phyloP scores from a whole-genome alignment of 345 rosid species.

The Bretschneidera sinensis region DNA sequence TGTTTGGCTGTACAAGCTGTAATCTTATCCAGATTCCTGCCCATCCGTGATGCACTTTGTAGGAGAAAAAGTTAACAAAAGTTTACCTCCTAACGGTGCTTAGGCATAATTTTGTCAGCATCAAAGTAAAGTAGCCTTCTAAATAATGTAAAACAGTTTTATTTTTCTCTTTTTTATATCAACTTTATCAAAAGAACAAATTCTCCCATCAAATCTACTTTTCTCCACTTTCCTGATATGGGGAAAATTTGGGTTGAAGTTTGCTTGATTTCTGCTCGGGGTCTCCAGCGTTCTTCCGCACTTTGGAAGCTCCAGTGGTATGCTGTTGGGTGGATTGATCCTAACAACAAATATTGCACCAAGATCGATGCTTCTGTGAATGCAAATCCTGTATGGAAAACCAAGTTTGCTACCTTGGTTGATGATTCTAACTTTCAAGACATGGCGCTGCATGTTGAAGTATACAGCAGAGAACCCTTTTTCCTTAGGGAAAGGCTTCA shows the following conservation, averaged over 20 bases:
- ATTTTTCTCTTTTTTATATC: slow-evolving; percentile 1
- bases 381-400: slow-evolving; percentile 72
- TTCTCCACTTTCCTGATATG: slow-evolving; percentile 32
- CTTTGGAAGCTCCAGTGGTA: slow-evolving; percentile 92
- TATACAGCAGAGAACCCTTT: slow-evolving; percentile 77
- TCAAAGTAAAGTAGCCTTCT: slow-evolving; percentile 26
- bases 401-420: slow-evolving; percentile 59
- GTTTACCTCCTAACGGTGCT: slow-evolving; percentile 8
- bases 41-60: slow-evolving; percentile 23
- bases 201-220: background rate
- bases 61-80: slow-evolving; percentile 15
- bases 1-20: background rate
- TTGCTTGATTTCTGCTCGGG: slow-evolving; percentile 72
- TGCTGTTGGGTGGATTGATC: slow-evolving; percentile 90
- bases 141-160: slow-evolving; percentile 8
- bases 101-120: slow-evolving; percentile 5
- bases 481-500: slow-evolving; percentile 76
- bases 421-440: slow-evolving; percentile 48
- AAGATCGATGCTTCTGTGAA: slow-evolving; percentile 64
- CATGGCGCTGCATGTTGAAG: slow-evolving; percentile 55
- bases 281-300: slow-evolving; percentile 54
- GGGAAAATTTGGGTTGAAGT: slow-evolving; percentile 68
- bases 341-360: slow-evolving; percentile 80
- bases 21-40: slow-evolving; percentile 21
- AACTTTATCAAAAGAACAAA: slow-evolving; percentile 20